A percentile compares a stretch with the other conserved stretches of the same genome.
Conservation (phyloP, 2,329 filamentous ascomycete species). For the Sclerotiophoma versabilis region DNA sequence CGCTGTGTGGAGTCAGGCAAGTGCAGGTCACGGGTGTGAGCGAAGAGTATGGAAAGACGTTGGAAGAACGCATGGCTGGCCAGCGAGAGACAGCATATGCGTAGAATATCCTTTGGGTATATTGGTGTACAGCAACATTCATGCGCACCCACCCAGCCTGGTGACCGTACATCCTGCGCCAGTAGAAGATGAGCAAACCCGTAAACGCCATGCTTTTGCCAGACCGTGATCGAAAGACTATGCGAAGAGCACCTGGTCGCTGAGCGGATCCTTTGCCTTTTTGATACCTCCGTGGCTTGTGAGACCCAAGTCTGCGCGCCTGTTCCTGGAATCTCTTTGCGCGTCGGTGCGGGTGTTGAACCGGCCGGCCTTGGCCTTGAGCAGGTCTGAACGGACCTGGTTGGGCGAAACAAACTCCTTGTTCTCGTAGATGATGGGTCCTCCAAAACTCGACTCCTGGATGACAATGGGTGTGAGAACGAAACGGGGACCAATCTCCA, state of each 20-base stretch:
- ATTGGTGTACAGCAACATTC: conserved; percentile 22
- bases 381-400: conserved; percentile 84
- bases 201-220: conserved; percentile 30
- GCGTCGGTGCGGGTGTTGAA: conserved; percentile 81
- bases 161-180: conserved; percentile 15
- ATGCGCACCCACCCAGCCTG: conserved; percentile 4
- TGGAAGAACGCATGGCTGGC: conserved; percentile 45
- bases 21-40: conserved; percentile 51
- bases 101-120: conserved; percentile 34
- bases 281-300: conserved; percentile 69
- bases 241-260: conserved; percentile 78
- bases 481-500: conserved; percentile 93
- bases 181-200: conserved; percentile 16
- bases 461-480: conserved; percentile 95
- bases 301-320: conserved; percentile 79
- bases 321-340: conserved; percentile 73
- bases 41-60: conserved; percentile 43
- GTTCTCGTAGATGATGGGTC: conserved; percentile 97
- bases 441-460: conserved; percentile 92
- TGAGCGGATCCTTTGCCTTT: conserved; percentile 72
- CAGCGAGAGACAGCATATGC: conserved; percentile 24
- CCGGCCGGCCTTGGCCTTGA: conserved; percentile 75
- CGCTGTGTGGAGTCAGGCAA: conserved; percentile 47
- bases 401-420: conserved; percentile 97
- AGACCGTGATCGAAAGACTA: conserved; percentile 51